Conservation (phyloP, 2,329 filamentous ascomycete species). For the Nemania serpens region DNA sequence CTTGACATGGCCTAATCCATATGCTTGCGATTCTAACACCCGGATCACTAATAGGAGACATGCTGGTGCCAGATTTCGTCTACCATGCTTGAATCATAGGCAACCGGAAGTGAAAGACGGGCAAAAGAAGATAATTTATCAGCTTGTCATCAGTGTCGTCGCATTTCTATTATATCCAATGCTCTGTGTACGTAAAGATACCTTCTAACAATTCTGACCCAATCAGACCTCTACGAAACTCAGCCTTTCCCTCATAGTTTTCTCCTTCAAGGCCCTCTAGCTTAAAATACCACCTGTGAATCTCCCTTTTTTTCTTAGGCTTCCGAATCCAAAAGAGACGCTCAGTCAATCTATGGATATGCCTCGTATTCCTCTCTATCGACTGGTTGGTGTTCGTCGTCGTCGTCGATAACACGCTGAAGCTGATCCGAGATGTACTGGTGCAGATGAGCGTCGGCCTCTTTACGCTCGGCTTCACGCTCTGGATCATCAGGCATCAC, state of each 20-base stretch:
- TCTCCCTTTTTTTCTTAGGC: neutral
- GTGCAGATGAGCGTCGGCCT: slow-evolving; percentile 73
- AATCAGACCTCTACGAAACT: neutral
- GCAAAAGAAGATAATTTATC: no score
- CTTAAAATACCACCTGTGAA: neutral
- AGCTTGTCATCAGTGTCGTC: slow-evolving; percentile 1
- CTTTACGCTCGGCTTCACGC: slow-evolving; percentile 51
- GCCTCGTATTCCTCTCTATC: slow-evolving; percentile 45
- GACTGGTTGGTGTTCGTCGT: slow-evolving; percentile 43
- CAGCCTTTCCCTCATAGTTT: neutral
- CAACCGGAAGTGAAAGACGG: no score
- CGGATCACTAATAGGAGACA: no score
- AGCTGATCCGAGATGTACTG: slow-evolving; percentile 84
- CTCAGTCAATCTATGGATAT: slow-evolving; percentile 18
- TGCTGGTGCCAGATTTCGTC: neutral
- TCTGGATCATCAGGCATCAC: slow-evolving; percentile 61
- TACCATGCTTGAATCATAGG: neutral
- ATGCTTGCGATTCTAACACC: no score
- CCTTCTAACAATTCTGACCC: neutral
- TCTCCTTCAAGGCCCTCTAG: neutral
- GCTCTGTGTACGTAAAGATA: neutral
- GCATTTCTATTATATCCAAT: slow-evolving; percentile 10
- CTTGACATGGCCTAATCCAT: no score
- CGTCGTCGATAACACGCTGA: slow-evolving; percentile 68
- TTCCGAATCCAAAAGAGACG: no score